Conservation (phyloP, 2,329 filamentous ascomycete genomes). For the Dichotomopilus funicola region DNA sequence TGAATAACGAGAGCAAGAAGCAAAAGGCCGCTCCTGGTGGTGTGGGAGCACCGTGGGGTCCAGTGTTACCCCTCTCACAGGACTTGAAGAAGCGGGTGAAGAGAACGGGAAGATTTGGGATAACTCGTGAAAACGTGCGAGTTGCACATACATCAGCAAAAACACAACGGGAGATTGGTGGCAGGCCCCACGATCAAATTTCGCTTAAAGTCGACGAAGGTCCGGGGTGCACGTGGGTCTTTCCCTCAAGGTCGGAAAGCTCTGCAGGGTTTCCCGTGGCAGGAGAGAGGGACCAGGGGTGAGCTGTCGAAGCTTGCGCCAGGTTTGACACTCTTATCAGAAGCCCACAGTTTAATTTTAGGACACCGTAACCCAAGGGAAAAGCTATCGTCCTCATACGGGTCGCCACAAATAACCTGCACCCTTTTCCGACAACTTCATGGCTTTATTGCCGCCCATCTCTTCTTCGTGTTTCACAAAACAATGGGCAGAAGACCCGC, state of each 20-base stretch:
- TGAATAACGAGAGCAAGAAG: conserved; percentile 20
- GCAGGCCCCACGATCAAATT: conserved; percentile 21
- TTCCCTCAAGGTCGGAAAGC: conserved; percentile 10
- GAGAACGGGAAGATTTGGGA: conserved; percentile 15
- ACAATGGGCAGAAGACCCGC: too few species aligned
- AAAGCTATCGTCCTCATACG: too few species aligned
- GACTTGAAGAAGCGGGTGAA: conserved; percentile 15
- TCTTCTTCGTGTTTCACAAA: too few species aligned
- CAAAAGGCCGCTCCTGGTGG: conserved; percentile 14
- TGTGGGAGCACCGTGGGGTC: conserved; percentile 16
- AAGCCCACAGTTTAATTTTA: too few species aligned
- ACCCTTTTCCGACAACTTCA: too few species aligned
- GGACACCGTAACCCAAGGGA: too few species aligned
- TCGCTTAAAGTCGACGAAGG: conserved; percentile 23
- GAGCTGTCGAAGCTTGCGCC: too few species aligned
- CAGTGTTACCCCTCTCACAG: conserved; percentile 18
- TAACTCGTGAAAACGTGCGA: conserved; percentile 13
- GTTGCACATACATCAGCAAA: conserved; percentile 12
- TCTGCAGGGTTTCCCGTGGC: too few species aligned
- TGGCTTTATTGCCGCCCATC: too few species aligned
- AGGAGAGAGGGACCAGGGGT: too few species aligned
- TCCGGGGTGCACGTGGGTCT: conserved; percentile 8
- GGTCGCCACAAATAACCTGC: too few species aligned
- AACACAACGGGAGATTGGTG: conserved; percentile 20
- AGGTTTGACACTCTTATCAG: too few species aligned